Evolutionary conservation across 495 filamentous ascomycete genomes (phyloP), one percentile per base, ranked within the genome.

Genomic region (Aspergillus taichungensis): DNA sequence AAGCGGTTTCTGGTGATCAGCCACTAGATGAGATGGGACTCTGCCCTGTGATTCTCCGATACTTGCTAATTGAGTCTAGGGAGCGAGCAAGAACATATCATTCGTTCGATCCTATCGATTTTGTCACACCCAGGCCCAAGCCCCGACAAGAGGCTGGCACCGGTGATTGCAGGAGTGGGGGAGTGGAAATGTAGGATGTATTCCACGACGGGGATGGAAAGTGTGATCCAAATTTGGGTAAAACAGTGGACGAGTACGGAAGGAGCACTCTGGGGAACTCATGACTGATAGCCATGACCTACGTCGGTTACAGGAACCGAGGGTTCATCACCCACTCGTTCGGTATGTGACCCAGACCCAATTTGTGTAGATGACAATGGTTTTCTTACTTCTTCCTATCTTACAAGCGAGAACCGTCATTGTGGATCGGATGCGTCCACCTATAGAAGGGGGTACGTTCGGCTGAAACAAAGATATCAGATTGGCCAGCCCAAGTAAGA

Each of bases 211-310:
- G 43, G 27, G 33, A 12, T 27, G 28, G 43, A 31, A 39, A 14
- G 34, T 47, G 31, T 36, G 33, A 37, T 36, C 31, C 30, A 27
- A 11, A 27, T 34, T 14, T 37, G 13, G 30, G 13, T 18, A 32
- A 30, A 40, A 24, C 27, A 45, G 37, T 44, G 43, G 38, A 24
- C 18, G 18, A 24, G 41, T 50, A 42, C 47, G 37, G 50, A 40
- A 53, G 37, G 48, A 32, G 29, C 45, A 49, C 42, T 54, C 49
- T 54, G 45, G 51, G 48, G 48, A 49, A 49, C 27, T 32, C 48
- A 49, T 54, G 46, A 53, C 27, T 33, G 45, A 40, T 40, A 30
- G 32, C 41, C 30, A 42, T 43, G 47, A 43, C 41, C 37, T 43
- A 37, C 43, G 39, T 43, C 45, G 45, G 51, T 43, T 50, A 42